Base-by-base conservation (phyloP, 2,329 filamentous ascomycete genomes). In the Diplocarpon mali region DNA sequence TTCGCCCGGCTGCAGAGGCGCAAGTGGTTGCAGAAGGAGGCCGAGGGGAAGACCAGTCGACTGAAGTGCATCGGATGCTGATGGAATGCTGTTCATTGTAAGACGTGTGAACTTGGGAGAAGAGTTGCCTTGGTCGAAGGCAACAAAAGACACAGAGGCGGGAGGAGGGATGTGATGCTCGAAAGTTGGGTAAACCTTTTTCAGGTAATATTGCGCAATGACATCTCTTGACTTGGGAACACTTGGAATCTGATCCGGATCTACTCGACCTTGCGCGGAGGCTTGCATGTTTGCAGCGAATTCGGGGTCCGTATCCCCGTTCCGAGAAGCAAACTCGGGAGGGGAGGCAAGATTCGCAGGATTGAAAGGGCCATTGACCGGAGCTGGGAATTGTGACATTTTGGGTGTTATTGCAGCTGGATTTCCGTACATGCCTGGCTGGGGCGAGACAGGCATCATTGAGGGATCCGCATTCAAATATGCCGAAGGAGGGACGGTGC, bases 121-220 rank as follows among this genome's bases (percentile, higher is more conserved):
- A 5, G 92, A 83, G 63, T 95, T 98, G 57, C 92, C 92, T 64
- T 98, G 92, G 58, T 98, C 92, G 57, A 81, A 85, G n/a, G 89
- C 85, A 31, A 95, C 83, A 59, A 92, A 96, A 2, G 92, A 88
- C 16, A 92, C 75, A 5, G 84, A 78, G 12, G 89, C 85, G 2
- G 92, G 88, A 38, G 92, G 92, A 10, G 92, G 89, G 2, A 95
- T 73, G 61, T 95, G 88, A 47, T 85, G 85, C 66, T 96, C 90
- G 68, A 96, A 94, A 3, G 92, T 98, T 14, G 90, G 88, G 63
- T 95, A 96, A 41, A 94, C 73, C 63, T 95, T 85, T 55, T 74
- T 79, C 56, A 93, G 75, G 62, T 90, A 98, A 67, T 89, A 83
- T 53, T 83, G 80, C 53, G 92, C 85, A 7, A 85, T 74, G 7